Percentiles rank a stretch among this genome's conserved stretches.
Conservation (phyloP, 176 grass and related monocot species). For the Secale cereale region DNA sequence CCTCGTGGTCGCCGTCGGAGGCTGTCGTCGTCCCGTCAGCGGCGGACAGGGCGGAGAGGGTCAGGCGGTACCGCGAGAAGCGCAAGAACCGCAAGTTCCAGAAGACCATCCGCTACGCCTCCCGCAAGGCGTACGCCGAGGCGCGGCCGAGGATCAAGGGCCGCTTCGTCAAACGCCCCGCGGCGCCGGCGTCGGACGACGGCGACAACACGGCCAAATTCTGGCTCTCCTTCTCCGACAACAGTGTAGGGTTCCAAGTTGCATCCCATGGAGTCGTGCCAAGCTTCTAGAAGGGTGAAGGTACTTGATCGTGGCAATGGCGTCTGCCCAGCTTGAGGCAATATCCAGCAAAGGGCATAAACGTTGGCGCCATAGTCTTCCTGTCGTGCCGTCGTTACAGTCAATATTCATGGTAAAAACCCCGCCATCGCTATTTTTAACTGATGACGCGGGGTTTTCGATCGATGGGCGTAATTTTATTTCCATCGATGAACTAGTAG, state of each 20-base stretch:
- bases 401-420: neutral
- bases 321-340: conserved; percentile 17
- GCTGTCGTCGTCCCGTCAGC: neutral
- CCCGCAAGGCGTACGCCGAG: conserved; percentile 79
- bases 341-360: too few species aligned
- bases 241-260: conserved; percentile 28
- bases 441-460: neutral
- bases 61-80: conserved; percentile 72
- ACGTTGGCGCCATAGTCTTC: neutral
- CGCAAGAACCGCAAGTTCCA: conserved; percentile 71
- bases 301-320: neutral
- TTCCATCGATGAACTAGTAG: neutral
- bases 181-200: neutral
- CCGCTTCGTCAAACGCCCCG: conserved; percentile 54
- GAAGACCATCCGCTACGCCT: conserved; percentile 74
- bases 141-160: conserved; percentile 67
- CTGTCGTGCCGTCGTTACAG: neutral
- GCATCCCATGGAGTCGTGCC: conserved; percentile 37
- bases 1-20: neutral
- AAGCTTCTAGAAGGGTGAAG: conserved; percentile 36
- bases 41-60: conserved; percentile 42
- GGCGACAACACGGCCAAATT: neutral
- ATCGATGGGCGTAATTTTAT: neutral
- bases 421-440: neutral
- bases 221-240: conserved; percentile 39